Conservation (phyloP, 1,139 yeast species). For the Tardiomyces blankii region DNA sequence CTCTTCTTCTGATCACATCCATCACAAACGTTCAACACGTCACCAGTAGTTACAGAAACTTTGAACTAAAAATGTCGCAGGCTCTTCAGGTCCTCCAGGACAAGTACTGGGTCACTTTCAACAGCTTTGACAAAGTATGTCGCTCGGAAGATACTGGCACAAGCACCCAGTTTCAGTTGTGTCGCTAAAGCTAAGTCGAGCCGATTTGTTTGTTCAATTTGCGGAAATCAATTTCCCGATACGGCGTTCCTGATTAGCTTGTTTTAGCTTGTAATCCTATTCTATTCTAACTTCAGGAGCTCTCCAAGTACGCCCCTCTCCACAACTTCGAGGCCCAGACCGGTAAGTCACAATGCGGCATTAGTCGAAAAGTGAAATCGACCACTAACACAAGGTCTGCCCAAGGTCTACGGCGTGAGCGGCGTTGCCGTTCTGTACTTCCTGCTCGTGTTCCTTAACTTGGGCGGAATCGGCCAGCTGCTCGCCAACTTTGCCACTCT, state of each 20-base stretch:
- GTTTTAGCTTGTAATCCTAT: neutral
- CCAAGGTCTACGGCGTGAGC: slow-evolving; percentile 77
- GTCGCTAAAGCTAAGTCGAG: too few species aligned
- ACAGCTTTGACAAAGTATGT: neutral
- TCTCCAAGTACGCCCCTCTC: slow-evolving; percentile 23
- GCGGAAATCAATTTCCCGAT: too few species aligned
- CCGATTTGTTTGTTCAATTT: too few species aligned
- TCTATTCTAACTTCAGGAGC: slow-evolving; percentile 18
- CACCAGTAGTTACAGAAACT: neutral
- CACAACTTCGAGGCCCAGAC: slow-evolving; percentile 22
- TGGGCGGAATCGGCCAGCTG: slow-evolving; percentile 87
- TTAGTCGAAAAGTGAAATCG: too few species aligned
- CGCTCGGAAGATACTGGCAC: too few species aligned
- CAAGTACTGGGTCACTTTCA: neutral
- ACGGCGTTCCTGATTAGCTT: too few species aligned
- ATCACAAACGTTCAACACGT: neutral
- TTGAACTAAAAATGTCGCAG: neutral
- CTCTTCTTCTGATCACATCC: too few species aligned
- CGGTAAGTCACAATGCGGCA: slow-evolving; percentile 11
- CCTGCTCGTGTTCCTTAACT: slow-evolving; percentile 68
- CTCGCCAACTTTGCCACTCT: slow-evolving; percentile 89
- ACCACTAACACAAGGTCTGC: slow-evolving; percentile 20
- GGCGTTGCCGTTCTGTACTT: slow-evolving; percentile 58
- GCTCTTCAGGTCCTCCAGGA: neutral
- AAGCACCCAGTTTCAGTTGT: too few species aligned